These are phyloP conservation scores for Daldinia sp. DNA, from an alignment of 2,329 filamentous ascomycete species.

Conservation along the genomic window DNA sequence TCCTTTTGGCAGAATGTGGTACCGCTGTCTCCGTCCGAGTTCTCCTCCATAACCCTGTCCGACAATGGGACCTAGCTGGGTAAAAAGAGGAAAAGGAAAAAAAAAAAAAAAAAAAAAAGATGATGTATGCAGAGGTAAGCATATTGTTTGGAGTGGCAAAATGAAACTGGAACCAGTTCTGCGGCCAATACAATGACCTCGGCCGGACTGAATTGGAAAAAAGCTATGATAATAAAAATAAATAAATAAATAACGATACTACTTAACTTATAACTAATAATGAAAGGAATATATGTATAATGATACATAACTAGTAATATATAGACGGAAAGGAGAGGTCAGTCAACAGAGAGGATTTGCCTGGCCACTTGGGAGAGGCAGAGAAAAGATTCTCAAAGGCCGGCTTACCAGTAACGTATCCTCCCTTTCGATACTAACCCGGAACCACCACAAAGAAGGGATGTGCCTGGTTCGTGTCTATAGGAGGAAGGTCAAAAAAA, in stretches of 20 bases:
- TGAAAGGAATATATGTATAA: constrained; percentile 22
- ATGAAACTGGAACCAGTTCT: constrained; percentile 51
- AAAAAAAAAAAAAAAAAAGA: constrained; percentile 43
- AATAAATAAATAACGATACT: constrained; percentile 29
- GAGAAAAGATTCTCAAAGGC: no score
- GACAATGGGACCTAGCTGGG: constrained; percentile 44
- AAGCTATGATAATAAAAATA: constrained; percentile 28
- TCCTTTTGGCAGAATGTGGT: constrained; percentile 46
- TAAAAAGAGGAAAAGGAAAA: constrained; percentile 43
- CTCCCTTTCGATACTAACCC: constrained; percentile 12
- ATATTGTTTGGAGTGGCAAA: constrained; percentile 55
- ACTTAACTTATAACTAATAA: constrained; percentile 1
- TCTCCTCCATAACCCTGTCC: constrained; percentile 44
- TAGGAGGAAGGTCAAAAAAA: constrained; percentile 38
- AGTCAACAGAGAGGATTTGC: neutral
- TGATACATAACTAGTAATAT: neutral
- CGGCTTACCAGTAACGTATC: constrained; percentile 37
- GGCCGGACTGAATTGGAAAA: constrained; percentile 42
- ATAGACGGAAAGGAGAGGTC: constrained; percentile 2
- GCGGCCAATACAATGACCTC: constrained; percentile 51
- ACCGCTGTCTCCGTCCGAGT: constrained; percentile 43
- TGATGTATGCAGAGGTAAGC: constrained; percentile 52
- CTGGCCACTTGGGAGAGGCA: constrained; percentile 40
- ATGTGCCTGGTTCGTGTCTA: constrained; percentile 49
- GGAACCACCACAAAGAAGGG: constrained; percentile 43